Evolutionary conservation across 129 eudicot genomes (phyloP), one percentile per base, ranked within the genome.

Genomic region (Flaveria sonorensis): DNA sequence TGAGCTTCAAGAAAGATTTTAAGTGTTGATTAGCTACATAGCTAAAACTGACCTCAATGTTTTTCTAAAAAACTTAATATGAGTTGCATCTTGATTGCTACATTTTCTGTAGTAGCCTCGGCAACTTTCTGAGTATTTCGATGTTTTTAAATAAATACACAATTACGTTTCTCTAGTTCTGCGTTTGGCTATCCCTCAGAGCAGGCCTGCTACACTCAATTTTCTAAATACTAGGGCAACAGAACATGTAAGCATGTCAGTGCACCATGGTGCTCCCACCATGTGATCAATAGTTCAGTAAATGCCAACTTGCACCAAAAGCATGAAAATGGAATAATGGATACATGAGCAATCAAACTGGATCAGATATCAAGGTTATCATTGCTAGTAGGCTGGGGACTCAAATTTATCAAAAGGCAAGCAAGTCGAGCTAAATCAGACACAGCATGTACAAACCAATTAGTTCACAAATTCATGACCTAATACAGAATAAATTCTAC

Each of bases 1-100:
- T 90, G 96, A 77, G 99, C 99, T 95, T 78, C 86, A 88, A 79
- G 62, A 70, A 68, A 67, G 10, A 69, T 48, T 72, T 61, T 64
- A 20, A 61, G 30, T 23, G 74, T 19, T 46, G 42, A 50, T 78
- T 68, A 86, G 85, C 71, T 74, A 60, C 26, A 47, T 1, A 48
- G 61, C 61, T 45, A 72, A 65, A 64, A 71, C 62, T 65, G 76
- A 36, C 72, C 78, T 72, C 50, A 28, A 14, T 80, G 59, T 73
- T 80, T 62, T 61, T 51, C 68, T 14, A 73, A 65, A 26, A 43
- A 30, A 36, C 20, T 28, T 28, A 16, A 4, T 30, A 16, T 10
- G 7, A 63, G 45, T 63, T 63, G 69, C 46, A 63, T 63, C 45
- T 30, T 30, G 23, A 15, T 63, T 30, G 69, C 21, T 63, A 30